Percentiles rank a stretch among this genome's conserved stretches.
Evolutionary conservation across 441 rosid genomes (phyloP).

Genomic region (Populus hybrid): DNA sequence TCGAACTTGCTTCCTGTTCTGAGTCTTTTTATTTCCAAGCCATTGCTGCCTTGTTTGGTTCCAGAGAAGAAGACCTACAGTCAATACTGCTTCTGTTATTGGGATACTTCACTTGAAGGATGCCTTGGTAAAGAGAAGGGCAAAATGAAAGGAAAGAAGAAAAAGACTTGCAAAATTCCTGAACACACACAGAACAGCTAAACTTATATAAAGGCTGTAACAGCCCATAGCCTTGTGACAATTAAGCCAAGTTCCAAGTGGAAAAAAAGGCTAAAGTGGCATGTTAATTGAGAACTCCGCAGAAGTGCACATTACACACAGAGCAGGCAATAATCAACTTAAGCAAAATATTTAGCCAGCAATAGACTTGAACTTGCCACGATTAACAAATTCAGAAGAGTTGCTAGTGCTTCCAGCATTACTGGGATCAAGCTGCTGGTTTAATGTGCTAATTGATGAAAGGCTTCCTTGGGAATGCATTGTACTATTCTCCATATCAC

Average conservation of each 20-base stretch:
- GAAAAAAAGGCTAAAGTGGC: background rate
- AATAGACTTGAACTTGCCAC: constrained; percentile 46
- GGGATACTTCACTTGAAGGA: too few species aligned
- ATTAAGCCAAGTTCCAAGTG: background rate
- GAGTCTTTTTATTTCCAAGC: constrained; percentile 49
- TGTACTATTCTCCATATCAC: constrained; percentile 46
- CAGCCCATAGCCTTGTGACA: background rate
- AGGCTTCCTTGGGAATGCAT: constrained; percentile 49
- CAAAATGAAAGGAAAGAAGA: background rate
- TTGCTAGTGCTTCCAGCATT: constrained; percentile 43
- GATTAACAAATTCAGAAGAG: constrained; percentile 67
- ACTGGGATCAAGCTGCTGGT: constrained; percentile 38
- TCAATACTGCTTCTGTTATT: too few species aligned
- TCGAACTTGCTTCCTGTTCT: constrained; percentile 33
- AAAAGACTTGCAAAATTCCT: background rate
- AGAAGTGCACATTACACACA: background rate
- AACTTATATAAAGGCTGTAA: background rate
- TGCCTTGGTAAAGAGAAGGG: background rate
- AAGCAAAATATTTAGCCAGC: background rate
- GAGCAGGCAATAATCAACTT: background rate
- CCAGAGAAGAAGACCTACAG: constrained; percentile 39
- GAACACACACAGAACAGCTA: background rate
- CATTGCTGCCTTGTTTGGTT: constrained; percentile 75
- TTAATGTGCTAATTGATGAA: constrained; percentile 41
- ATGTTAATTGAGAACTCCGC: background rate